Conservation (phyloP, 768 basidiomycete species). For the Termitomyces bulborhizus region DNA sequence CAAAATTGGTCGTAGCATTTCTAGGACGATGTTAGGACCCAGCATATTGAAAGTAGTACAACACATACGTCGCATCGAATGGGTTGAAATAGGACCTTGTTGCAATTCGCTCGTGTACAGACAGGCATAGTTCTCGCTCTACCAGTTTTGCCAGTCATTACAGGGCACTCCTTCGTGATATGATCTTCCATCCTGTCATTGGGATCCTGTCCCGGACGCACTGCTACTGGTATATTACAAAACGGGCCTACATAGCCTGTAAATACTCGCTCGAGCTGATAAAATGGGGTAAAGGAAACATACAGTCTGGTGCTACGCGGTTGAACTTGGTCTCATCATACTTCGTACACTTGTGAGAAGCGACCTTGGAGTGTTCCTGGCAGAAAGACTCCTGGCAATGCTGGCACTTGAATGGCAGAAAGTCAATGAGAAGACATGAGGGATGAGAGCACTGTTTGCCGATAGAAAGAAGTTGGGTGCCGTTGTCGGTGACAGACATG, state of each 20-base stretch:
- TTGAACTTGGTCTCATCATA: conserved; percentile 70
- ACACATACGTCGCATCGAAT: conserved; percentile 67
- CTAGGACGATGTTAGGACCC: conserved; percentile 27
- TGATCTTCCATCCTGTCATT: conserved; percentile 79
- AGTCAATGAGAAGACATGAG: conserved; percentile 70
- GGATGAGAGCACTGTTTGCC: conserved; percentile 68
- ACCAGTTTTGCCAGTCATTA: conserved; percentile 55
- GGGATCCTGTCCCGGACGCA: conserved; percentile 74
- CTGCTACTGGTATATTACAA: conserved; percentile 69
- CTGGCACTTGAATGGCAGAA: conserved; percentile 82
- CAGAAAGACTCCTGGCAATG: conserved; percentile 71
- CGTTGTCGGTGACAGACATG: conserved; percentile 27
- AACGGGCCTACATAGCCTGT: conserved; percentile 50
- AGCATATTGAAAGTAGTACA: background rate
- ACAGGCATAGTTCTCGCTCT: conserved; percentile 43
- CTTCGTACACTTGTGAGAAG: conserved; percentile 58
- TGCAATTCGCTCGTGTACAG: conserved; percentile 59
- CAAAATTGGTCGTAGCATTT: conserved; percentile 71
- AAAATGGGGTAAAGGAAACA: conserved; percentile 16
- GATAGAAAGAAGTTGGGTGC: conserved; percentile 55
- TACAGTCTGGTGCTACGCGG: conserved; percentile 73
- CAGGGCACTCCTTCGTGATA: conserved; percentile 57
- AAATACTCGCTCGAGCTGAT: background rate
- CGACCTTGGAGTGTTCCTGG: conserved; percentile 71
- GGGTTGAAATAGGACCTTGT: conserved; percentile 68